Base-by-base conservation (phyloP, 768 basidiomycete genomes). In the Podaxis sp. region DNA sequence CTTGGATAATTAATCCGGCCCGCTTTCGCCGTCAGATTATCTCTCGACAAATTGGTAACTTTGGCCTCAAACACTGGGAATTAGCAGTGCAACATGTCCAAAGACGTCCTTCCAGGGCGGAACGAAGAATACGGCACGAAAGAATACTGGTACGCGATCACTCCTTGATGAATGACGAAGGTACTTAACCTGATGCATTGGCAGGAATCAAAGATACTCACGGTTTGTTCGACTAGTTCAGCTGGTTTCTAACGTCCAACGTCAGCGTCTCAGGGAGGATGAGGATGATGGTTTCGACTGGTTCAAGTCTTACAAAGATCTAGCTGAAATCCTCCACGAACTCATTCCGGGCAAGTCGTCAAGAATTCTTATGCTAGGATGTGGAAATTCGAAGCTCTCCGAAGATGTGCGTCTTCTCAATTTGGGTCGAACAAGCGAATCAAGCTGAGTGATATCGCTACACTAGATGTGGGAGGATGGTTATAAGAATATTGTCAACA, bases 381-480 rank as follows among this genome's bases (percentile, higher is more conserved):
- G 91, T 68, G 91, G 92, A 9, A 93, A 93, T 71, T 91, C 91
- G 2, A 89, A 74, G 58, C 74, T 93, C 42, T 90, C 90, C 9
- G 86, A 91, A 73, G 86, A 92, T 61, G 90, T 91, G 63, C 21
- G 79, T 71, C 18, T 11, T 18, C 4, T 40, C n/a, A 5, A 46
- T n/a, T 37, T 46, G 21, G 59, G 38, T 6, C 36, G 36, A 18
- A 35, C 16, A 9, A 37, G 36, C 32, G 44, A 1, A n/a, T 18
- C 7, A 38, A 46, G 1, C 5, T 47, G 42, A 9, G 10, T n/a
- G 1, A 38, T 55, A 28, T 36, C 32, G 9, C 4, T 32, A 5
- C 14, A 32, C 23, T 47, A 93, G 88, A 90, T 94, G 90, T 93
- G 89, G 78, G 88, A 92, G 62, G 90, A 91, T 64, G 91, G 91